Percentiles rank a stretch among this genome's conserved stretches.
phyloP scores from a whole-genome alignment of 106 monocot genomes.

The Triglochin maritima region DNA sequence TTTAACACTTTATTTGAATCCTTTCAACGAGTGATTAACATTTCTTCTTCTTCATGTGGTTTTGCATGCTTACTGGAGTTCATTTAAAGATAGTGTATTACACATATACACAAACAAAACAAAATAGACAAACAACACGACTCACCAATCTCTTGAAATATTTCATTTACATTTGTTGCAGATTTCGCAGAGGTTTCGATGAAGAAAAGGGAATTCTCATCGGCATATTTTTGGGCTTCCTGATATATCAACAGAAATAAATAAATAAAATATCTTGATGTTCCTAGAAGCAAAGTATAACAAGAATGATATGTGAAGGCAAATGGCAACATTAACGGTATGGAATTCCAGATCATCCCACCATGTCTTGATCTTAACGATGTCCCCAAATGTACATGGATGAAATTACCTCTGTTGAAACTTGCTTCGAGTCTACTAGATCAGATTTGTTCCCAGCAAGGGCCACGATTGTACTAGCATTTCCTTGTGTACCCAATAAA shows the following conservation, averaged over 20 bases:
- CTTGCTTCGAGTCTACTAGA: slow-evolving; percentile 62
- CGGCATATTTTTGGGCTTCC: slow-evolving; percentile 60
- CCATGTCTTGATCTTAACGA: no score
- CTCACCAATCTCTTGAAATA: slow-evolving; percentile 55
- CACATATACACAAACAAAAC: no score
- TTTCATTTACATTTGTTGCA: slow-evolving; percentile 48
- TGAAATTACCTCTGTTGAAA: slow-evolving; percentile 47
- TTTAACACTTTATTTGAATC: neutral
- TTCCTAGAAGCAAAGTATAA: neutral
- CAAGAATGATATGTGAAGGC: neutral
- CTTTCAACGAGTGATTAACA: neutral
- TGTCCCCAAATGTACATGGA: neutral
- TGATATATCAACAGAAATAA: slow-evolving; percentile 4
- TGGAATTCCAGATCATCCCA: neutral
- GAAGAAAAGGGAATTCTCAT: slow-evolving; percentile 56
- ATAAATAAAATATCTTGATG: neutral
- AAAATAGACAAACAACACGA: no score
- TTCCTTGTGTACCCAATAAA: slow-evolving; percentile 29
- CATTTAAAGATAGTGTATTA: no score
- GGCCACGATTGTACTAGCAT: slow-evolving; percentile 61
- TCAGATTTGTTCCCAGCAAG: slow-evolving; percentile 93
- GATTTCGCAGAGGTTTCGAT: slow-evolving; percentile 69
- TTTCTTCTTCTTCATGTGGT: no score
- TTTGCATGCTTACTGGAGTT: no score
- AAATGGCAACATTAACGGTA: neutral